Evolutionary conservation across 2,329 filamentous ascomycete genomes (phyloP).

Genomic region (Colletotrichum truncatum): DNA sequence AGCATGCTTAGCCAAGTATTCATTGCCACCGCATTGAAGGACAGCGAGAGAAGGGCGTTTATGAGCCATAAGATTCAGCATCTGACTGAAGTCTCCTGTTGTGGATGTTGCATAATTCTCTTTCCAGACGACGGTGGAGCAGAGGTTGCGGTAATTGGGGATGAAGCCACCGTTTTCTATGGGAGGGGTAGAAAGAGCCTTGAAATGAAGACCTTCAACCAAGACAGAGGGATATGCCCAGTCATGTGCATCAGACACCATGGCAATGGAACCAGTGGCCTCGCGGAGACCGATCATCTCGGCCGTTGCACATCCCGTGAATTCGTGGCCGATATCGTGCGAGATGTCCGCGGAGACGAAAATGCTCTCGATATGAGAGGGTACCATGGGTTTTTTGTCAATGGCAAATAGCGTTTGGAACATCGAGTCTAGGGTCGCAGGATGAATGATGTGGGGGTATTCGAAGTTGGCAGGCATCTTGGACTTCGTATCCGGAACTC

Average conservation of each 20-base stretch:
- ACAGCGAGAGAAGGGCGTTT: slow-evolving; percentile 49
- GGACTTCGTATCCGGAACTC: slow-evolving; percentile 58
- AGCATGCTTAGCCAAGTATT: slow-evolving; percentile 32
- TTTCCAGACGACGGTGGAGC: slow-evolving; percentile 58
- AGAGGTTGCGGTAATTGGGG: slow-evolving; percentile 58
- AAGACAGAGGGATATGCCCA: slow-evolving; percentile 47
- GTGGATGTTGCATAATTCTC: slow-evolving; percentile 43
- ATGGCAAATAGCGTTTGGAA: slow-evolving; percentile 62
- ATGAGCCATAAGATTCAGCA: slow-evolving; percentile 46
- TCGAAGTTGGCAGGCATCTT: slow-evolving; percentile 64
- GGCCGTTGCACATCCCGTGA: slow-evolving; percentile 53
- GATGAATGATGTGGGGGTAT: slow-evolving; percentile 65
- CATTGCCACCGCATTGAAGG: slow-evolving; percentile 47
- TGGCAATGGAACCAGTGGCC: slow-evolving; percentile 53
- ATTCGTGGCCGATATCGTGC: slow-evolving; percentile 41
- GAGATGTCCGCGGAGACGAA: slow-evolving; percentile 53
- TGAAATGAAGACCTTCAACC: slow-evolving; percentile 56
- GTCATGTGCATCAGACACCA: slow-evolving; percentile 43
- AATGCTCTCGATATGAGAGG: slow-evolving; percentile 54
- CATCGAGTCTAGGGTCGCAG: slow-evolving; percentile 64
- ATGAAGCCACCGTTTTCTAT: slow-evolving; percentile 47
- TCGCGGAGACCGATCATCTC: slow-evolving; percentile 44
- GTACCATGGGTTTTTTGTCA: slow-evolving; percentile 57
- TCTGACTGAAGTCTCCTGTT: slow-evolving; percentile 32
- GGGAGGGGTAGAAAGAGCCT: slow-evolving; percentile 42